A percentile compares a stretch with the other conserved stretches of the same genome.
phyloP scores from a whole-genome alignment of 495 filamentous ascomycete genomes.

The Penicillium turbatum region DNA sequence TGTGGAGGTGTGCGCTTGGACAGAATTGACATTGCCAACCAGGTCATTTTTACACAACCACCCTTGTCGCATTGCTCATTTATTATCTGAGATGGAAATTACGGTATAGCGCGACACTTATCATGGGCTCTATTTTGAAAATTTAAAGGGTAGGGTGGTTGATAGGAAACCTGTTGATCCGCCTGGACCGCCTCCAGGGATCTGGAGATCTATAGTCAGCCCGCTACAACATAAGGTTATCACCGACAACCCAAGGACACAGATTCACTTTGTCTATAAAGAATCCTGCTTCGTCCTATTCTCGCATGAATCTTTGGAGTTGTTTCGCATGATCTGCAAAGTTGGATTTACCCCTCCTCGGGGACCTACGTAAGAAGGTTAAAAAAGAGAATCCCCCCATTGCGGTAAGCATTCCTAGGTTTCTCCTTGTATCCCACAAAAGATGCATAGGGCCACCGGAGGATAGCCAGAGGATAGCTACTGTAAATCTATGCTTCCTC shows the following conservation, averaged over 20 bases:
- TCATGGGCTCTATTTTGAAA: not conserved
- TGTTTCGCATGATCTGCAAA: conserved; percentile 31
- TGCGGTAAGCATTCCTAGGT: conserved; percentile 6
- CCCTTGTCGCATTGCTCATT: conserved; percentile 26
- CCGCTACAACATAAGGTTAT: not conserved
- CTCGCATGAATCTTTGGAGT: conserved; percentile 26
- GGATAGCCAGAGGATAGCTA: too few relatives aligned
- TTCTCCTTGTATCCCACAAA: conserved; percentile 3
- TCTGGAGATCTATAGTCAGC: not conserved
- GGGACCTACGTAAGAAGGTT: conserved; percentile 24
- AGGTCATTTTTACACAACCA: conserved; percentile 11
- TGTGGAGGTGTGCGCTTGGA: conserved; percentile 15
- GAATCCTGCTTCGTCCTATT: not conserved
- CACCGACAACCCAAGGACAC: not conserved
- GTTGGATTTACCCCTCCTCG: conserved; percentile 31
- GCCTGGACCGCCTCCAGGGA: not conserved
- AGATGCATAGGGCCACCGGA: not conserved
- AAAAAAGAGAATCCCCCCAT: conserved; percentile 13
- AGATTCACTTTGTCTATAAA: not conserved
- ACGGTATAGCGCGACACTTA: conserved; percentile 12
- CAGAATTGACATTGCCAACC: conserved; percentile 8
- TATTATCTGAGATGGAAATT: not conserved
- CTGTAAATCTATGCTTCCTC: too few relatives aligned
- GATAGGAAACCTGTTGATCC: not conserved
- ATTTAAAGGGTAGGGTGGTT: conserved; percentile 2